phyloP scores from a whole-genome alignment of 116 monocot species.

The Posidonia oceanica region DNA sequence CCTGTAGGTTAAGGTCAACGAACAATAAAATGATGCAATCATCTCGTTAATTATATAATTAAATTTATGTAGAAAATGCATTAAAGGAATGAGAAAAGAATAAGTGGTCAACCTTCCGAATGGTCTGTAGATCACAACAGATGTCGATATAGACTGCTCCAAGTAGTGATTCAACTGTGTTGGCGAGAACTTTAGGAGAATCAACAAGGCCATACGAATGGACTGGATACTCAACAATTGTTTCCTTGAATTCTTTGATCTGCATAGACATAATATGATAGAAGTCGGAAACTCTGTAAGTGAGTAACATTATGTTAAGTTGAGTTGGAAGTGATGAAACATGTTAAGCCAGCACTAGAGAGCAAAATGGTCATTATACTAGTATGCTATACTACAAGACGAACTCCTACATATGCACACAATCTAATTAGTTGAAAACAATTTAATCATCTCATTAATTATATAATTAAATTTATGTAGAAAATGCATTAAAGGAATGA shows the following conservation, averaged over 20 bases:
- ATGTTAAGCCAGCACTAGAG: too few species aligned
- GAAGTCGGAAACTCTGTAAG: too few species aligned
- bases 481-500: background rate
- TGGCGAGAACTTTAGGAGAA: conserved; percentile 30
- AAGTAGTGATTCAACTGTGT: conserved; percentile 38
- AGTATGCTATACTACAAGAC: too few species aligned
- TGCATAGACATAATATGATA: background rate
- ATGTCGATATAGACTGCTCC: conserved; percentile 38
- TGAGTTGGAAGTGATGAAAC: too few species aligned
- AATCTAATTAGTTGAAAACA: too few species aligned
- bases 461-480: too few species aligned
- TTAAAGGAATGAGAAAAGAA: background rate
- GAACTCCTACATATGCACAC: too few species aligned
- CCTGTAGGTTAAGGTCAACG: conserved; percentile 7
- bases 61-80: too few species aligned
- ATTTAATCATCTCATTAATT: background rate
- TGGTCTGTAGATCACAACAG: conserved; percentile 15
- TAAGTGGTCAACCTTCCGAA: conserved; percentile 26
- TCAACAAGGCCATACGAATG: conserved; percentile 48
- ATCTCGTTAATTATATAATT: too few species aligned
- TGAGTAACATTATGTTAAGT: too few species aligned
- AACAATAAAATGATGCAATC: background rate
- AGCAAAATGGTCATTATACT: too few species aligned
- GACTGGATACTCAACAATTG: conserved; percentile 18
- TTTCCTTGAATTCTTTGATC: conserved; percentile 29